These are phyloP conservation scores for Cotoneaster glaucophyllus DNA, from an alignment of 306 rosid species.

Conservation along the genomic window DNA sequence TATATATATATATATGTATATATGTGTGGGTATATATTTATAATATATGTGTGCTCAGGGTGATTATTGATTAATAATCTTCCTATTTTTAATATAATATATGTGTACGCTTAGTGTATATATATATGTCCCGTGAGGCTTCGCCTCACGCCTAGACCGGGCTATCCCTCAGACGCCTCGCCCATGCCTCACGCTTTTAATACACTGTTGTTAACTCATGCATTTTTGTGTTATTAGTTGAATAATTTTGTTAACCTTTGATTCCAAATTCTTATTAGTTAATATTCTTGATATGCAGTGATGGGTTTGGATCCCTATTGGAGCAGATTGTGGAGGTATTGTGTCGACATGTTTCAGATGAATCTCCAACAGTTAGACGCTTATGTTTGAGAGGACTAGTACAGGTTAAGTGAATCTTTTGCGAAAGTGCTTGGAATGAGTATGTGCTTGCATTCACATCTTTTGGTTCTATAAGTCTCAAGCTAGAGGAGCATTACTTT, in stretches of 20 bases:
- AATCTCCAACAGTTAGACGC: slow-evolving; percentile 83
- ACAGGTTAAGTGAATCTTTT: slow-evolving; percentile 41
- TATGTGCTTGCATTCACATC: neutral
- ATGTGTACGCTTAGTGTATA: too few species aligned
- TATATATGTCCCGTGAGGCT: too few species aligned
- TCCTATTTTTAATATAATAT: too few species aligned
- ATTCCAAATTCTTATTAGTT: slow-evolving; percentile 20
- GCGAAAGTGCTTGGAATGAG: neutral
- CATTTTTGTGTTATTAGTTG: neutral
- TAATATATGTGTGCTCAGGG: too few species aligned
- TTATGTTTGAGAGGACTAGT: slow-evolving; percentile 93
- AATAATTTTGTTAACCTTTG: slow-evolving; percentile 1
- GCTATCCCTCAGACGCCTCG: too few species aligned
- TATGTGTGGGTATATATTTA: too few species aligned
- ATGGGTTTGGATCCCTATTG: slow-evolving; percentile 65
- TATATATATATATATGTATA: too few species aligned
- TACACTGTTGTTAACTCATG: too few species aligned
- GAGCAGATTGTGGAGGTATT: slow-evolving; percentile 85
- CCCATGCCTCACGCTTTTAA: too few species aligned
- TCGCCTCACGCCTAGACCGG: too few species aligned
- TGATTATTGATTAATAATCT: too few species aligned
- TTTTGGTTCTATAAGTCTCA: neutral
- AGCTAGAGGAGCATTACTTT: too few species aligned
- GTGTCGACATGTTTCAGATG: slow-evolving; percentile 83
- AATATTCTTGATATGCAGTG: slow-evolving; percentile 40